These are phyloP conservation scores for Diaporthe sp. DNA, from an alignment of 2,329 filamentous ascomycete genomes.

Conservation along the genomic window DNA sequence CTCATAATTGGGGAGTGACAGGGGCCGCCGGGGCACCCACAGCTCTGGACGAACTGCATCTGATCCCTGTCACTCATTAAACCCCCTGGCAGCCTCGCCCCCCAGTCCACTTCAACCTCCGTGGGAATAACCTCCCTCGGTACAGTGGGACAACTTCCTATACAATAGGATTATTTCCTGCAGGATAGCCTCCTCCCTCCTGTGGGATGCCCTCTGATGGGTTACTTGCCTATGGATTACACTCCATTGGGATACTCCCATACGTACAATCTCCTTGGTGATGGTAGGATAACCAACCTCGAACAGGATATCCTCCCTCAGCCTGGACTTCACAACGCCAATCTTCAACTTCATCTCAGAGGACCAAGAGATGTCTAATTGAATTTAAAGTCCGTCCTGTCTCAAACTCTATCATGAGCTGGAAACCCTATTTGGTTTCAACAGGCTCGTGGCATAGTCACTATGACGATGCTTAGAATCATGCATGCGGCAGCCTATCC, in stretches of 20 bases:
- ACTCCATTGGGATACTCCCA: not conserved
- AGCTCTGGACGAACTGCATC: constrained; percentile 25
- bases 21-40: not conserved
- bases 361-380: not conserved
- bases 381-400: not conserved
- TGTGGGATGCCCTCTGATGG: too few species aligned
- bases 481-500: not conserved
- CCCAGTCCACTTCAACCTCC: not conserved
- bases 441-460: not conserved
- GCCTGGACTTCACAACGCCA: not conserved
- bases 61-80: constrained; percentile 23
- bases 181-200: too few species aligned
- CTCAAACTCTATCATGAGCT: not conserved
- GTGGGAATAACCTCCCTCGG: too few species aligned
- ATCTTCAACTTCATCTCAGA: not conserved
- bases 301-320: not conserved
- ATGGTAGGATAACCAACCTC: not conserved
- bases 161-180: not conserved
- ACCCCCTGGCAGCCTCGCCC: constrained; percentile 2
- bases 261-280: not conserved
- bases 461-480: constrained; percentile 4
- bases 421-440: not conserved
- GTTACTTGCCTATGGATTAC: not conserved
- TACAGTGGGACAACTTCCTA: not conserved
- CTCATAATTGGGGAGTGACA: constrained; percentile 26